phyloP scores from a whole-genome alignment of 2,329 filamentous ascomycete species.

The Microcera coccophila region DNA sequence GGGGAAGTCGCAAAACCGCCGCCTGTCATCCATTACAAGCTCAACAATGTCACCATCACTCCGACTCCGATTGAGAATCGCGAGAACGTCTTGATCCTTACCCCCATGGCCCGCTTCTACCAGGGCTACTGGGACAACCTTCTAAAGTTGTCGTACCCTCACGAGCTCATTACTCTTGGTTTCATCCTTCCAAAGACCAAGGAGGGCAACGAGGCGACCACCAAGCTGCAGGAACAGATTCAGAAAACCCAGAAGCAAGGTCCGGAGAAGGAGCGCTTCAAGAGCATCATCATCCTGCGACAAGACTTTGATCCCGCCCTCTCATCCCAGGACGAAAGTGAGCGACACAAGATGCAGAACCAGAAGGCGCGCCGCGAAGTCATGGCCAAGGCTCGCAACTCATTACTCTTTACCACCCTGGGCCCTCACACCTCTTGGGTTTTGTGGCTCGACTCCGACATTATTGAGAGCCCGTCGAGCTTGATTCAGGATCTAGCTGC shows the following conservation, averaged over 20 bases:
- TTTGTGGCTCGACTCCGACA: constrained; percentile 89
- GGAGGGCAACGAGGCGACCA: constrained; percentile 83
- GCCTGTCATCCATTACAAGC: constrained; percentile 86
- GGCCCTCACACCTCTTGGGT: constrained; percentile 93
- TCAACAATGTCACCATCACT: constrained; percentile 91
- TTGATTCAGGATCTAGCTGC: constrained; percentile 88
- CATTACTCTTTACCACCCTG: constrained; percentile 88
- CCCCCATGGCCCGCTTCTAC: constrained; percentile 91
- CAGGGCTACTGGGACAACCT: constrained; percentile 95
- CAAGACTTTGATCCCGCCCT: constrained; percentile 90
- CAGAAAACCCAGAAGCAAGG: constrained; percentile 76
- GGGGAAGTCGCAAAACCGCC: constrained; percentile 52
- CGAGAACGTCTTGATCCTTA: constrained; percentile 87
- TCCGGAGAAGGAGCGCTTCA: constrained; percentile 76
- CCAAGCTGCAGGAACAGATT: constrained; percentile 78
- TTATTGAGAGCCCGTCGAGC: constrained; percentile 78
- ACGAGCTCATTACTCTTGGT: constrained; percentile 88
- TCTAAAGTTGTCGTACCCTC: constrained; percentile 77
- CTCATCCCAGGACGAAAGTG: constrained; percentile 74
- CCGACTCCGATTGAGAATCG: constrained; percentile 69
- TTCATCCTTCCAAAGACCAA: constrained; percentile 95
- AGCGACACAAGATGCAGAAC: constrained; percentile 86
- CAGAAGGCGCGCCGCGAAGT: constrained; percentile 82
- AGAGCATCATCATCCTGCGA: constrained; percentile 87
- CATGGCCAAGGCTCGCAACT: constrained; percentile 93